phyloP scores from a whole-genome alignment of 768 basidiomycete species.

The Mycena latifolia region DNA sequence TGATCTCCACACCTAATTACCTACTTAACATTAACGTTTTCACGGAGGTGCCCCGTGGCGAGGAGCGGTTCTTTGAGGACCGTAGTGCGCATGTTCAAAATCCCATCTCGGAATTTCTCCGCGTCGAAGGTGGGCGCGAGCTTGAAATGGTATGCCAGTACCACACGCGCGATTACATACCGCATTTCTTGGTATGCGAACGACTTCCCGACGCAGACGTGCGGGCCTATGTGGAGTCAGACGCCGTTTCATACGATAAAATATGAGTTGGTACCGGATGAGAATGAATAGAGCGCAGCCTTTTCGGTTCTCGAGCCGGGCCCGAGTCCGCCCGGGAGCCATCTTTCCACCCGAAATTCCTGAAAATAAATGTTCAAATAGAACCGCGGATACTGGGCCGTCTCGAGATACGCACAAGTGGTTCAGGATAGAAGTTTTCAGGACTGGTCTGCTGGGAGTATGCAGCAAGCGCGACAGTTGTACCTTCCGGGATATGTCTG shows the following conservation, averaged over 20 bases:
- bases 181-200: slow-evolving; percentile 48
- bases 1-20: too few relatives aligned
- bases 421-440: slow-evolving; percentile 48
- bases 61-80: slow-evolving; percentile 42
- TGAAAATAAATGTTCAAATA: slow-evolving; percentile 2
- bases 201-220: slow-evolving; percentile 45
- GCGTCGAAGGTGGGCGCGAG: slow-evolving; percentile 43
- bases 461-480: slow-evolving; percentile 27
- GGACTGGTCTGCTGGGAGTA: slow-evolving; percentile 42
- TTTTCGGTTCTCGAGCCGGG: slow-evolving; percentile 40
- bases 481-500: slow-evolving; percentile 44
- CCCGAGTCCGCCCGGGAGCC: slow-evolving; percentile 47
- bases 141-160: slow-evolving; percentile 45
- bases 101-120: slow-evolving; percentile 39
- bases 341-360: slow-evolving; percentile 48
- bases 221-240: slow-evolving; percentile 47
- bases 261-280: slow-evolving; percentile 32
- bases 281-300: slow-evolving; percentile 43
- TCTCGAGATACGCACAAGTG: slow-evolving; percentile 24
- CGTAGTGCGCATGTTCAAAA: slow-evolving; percentile 47
- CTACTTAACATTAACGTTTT: too few relatives aligned
- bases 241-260: not conserved
- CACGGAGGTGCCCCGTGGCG: not conserved
- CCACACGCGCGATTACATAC: slow-evolving; percentile 39
- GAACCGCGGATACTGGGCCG: too few relatives aligned